These are phyloP conservation scores for Entomophthora muscae DNA, from an alignment of 371 early-diverging fungal species.

Conservation along the genomic window DNA sequence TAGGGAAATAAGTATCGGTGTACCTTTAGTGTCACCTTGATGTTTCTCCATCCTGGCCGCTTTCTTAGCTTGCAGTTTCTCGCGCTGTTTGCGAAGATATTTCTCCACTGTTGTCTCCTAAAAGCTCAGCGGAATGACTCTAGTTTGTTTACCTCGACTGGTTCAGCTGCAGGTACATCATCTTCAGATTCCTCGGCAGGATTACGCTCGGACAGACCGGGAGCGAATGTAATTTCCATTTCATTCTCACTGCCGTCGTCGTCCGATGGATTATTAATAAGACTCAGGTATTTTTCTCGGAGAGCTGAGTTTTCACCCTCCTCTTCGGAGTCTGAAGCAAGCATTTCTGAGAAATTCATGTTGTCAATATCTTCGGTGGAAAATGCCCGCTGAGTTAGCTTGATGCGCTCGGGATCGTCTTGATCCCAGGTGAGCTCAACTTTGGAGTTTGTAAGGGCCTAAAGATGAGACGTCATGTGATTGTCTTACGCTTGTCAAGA, in stretches of 20 bases:
- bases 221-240: constrained; percentile 92
- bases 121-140: neutral
- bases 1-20: neutral
- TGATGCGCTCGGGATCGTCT: constrained; percentile 73
- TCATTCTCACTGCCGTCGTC: constrained; percentile 38
- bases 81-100: constrained; percentile 68
- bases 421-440: constrained; percentile 94
- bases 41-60: constrained; percentile 22
- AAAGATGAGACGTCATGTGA: neutral
- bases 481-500: constrained; percentile 44
- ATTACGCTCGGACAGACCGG: constrained; percentile 67
- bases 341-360: constrained; percentile 76
- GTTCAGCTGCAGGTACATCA: constrained; percentile 3
- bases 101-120: constrained; percentile 68
- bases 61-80: constrained; percentile 47
- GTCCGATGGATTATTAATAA: constrained; percentile 25
- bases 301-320: constrained; percentile 34
- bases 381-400: constrained; percentile 61
- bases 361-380: constrained; percentile 73
- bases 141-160: neutral
- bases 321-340: constrained; percentile 61
- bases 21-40: constrained; percentile 11
- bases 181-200: constrained; percentile 14
- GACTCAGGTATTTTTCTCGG: constrained; percentile 38
- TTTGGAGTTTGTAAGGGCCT: constrained; percentile 82